These are phyloP conservation scores for Inosperma sp. DNA, from an alignment of 768 basidiomycete genomes.

Conservation along the genomic window DNA sequence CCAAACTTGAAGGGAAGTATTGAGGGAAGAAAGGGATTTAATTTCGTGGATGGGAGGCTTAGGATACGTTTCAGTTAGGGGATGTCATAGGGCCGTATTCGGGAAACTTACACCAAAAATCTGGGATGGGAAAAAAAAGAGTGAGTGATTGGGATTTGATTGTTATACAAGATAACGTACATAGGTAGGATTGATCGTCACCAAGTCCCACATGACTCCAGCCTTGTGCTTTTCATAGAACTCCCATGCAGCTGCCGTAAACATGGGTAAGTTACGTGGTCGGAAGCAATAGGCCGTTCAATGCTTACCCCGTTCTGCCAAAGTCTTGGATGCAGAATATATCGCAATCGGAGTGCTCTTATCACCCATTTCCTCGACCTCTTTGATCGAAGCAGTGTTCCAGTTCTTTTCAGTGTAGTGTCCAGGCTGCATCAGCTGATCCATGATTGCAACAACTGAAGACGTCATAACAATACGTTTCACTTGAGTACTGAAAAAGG, in stretches of 20 bases:
- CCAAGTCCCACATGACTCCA: constrained; percentile 47
- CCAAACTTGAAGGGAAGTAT: constrained; percentile 32
- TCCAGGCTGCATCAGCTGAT: constrained; percentile 18
- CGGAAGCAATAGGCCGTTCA: not conserved
- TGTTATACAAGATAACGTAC: constrained; percentile 34
- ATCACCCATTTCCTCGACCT: constrained; percentile 44
- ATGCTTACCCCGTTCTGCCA: constrained; percentile 54
- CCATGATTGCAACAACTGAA: constrained; percentile 48
- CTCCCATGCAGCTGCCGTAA: constrained; percentile 37
- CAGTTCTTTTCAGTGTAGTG: constrained; percentile 53
- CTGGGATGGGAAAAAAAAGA: constrained; percentile 13
- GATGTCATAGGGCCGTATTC: too few relatives aligned
- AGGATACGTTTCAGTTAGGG: too few relatives aligned
- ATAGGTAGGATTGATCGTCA: constrained; percentile 51
- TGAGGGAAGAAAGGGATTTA: constrained; percentile 31
- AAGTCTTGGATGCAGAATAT: constrained; percentile 62
- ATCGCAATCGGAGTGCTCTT: constrained; percentile 36
- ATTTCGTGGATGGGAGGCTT: constrained; percentile 46
- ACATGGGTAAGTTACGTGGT: not conserved
- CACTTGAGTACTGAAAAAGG: constrained; percentile 37
- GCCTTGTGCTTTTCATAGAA: constrained; percentile 41
- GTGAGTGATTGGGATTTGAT: not conserved
- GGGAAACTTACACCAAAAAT: constrained; percentile 29
- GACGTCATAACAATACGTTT: constrained; percentile 70
- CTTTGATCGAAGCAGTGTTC: constrained; percentile 49